Conservation (phyloP, 2,329 filamentous ascomycete species). For the Calonectria pteridis region DNA sequence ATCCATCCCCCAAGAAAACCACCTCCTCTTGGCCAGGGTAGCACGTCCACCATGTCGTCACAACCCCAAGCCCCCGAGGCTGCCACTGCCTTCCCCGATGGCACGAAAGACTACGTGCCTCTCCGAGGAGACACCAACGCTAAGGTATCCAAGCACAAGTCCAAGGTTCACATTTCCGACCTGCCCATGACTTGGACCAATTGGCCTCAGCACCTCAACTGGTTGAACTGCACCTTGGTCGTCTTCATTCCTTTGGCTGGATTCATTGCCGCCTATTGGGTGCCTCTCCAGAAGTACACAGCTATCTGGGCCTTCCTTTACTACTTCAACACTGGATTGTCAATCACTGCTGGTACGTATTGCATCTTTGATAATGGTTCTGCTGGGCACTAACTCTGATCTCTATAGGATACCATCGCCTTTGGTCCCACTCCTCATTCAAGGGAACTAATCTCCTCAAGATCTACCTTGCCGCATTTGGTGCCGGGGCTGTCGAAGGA, state of each 20-base stretch:
- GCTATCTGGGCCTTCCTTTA: conserved; percentile 79
- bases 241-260: conserved; percentile 81
- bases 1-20: neutral
- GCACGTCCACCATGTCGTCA: conserved; percentile 49
- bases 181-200: conserved; percentile 83
- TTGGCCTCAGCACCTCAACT: conserved; percentile 95
- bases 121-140: conserved; percentile 51
- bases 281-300: conserved; percentile 79
- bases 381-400: conserved; percentile 14
- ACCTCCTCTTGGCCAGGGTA: neutral
- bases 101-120: conserved; percentile 68
- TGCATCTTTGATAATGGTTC: neutral
- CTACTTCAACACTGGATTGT: conserved; percentile 86
- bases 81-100: conserved; percentile 62
- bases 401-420: conserved; percentile 65
- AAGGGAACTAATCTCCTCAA: conserved; percentile 81
- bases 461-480: conserved; percentile 84
- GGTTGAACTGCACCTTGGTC: conserved; percentile 88
- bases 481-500: conserved; percentile 86
- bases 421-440: conserved; percentile 90
- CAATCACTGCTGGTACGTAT: conserved; percentile 78
- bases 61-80: conserved; percentile 53
- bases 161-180: conserved; percentile 80
- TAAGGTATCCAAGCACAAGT: conserved; percentile 73
- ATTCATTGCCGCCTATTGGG: conserved; percentile 81